These are phyloP conservation scores for Cercis canadensis DNA, from an alignment of 306 rosid species.

Conservation along the genomic window DNA sequence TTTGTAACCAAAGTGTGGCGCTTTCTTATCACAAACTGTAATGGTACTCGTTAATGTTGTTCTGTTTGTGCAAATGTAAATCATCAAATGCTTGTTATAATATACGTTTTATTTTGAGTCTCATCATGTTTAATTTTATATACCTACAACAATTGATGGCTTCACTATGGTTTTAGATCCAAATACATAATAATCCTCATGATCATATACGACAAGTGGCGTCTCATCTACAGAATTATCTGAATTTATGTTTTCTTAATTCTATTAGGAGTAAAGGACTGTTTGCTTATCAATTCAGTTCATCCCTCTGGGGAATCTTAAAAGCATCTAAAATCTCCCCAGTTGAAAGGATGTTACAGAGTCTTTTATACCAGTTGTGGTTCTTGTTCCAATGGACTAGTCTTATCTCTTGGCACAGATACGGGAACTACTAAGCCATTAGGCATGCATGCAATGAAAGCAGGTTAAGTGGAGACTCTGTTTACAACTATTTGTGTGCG, in stretches of 20 bases:
- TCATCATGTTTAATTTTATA: neutral
- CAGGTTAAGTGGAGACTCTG: too few relatives aligned
- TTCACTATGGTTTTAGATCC: neutral
- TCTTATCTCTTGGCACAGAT: too few relatives aligned
- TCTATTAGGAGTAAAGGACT: too few relatives aligned
- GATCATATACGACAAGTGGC: too few relatives aligned
- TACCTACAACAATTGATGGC: neutral
- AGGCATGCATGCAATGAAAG: too few relatives aligned
- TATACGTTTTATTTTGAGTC: slow-evolving; percentile 33
- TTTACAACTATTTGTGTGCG: neutral
- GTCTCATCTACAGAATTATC: neutral
- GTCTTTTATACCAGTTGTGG: too few relatives aligned
- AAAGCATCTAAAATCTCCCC: neutral
- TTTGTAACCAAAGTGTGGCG: slow-evolving; percentile 39
- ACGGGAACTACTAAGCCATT: too few relatives aligned
- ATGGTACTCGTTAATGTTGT: slow-evolving; percentile 28
- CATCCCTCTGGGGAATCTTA: too few relatives aligned
- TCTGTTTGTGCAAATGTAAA: slow-evolving; percentile 39
- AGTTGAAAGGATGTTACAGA: neutral
- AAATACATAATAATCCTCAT: too few relatives aligned
- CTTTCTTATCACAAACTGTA: slow-evolving; percentile 27
- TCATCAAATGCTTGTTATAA: slow-evolving; percentile 31
- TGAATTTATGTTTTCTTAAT: too few relatives aligned
- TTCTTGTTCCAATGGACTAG: too few relatives aligned
- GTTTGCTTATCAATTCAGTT: too few relatives aligned